Conservation (phyloP, 805 yeast genomes). For the Candida pini region DNA sequence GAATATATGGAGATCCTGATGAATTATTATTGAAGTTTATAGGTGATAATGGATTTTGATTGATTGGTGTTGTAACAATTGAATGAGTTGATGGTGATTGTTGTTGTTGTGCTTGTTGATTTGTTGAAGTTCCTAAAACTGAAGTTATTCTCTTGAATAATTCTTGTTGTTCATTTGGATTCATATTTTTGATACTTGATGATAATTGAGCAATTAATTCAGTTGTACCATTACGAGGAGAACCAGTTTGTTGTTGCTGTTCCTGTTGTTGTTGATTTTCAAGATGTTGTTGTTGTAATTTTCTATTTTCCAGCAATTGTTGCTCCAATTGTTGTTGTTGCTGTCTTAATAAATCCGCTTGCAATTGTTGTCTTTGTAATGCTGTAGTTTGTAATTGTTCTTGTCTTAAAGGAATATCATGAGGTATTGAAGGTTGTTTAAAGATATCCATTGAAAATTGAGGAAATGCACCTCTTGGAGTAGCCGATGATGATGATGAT, state of each 20-base stretch:
- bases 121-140: conserved; percentile 1
- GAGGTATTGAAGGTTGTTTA: conserved; percentile 8
- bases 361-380: conserved; percentile 1
- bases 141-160: conserved; percentile 14
- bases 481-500: background rate
- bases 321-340: conserved; percentile 2
- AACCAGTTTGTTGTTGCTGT: conserved; percentile 2
- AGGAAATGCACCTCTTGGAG: conserved; percentile 9
- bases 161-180: conserved; percentile 20
- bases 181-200: conserved; percentile 19
- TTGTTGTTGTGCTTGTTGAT: background rate
- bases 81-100: conserved; percentile 1
- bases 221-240: conserved; percentile 11
- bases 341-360: background rate
- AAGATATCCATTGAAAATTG: conserved; percentile 17
- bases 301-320: background rate
- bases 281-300: conserved; percentile 5
- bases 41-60: background rate
- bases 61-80: conserved; percentile 1
- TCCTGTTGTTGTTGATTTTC: conserved; percentile 3
- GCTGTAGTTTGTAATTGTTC: conserved; percentile 1
- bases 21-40: background rate
- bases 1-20: background rate
- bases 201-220: conserved; percentile 22
- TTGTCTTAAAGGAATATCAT: background rate